Conservation (phyloP, 495 filamentous ascomycete genomes). For the Mycothermus thermophilus region DNA sequence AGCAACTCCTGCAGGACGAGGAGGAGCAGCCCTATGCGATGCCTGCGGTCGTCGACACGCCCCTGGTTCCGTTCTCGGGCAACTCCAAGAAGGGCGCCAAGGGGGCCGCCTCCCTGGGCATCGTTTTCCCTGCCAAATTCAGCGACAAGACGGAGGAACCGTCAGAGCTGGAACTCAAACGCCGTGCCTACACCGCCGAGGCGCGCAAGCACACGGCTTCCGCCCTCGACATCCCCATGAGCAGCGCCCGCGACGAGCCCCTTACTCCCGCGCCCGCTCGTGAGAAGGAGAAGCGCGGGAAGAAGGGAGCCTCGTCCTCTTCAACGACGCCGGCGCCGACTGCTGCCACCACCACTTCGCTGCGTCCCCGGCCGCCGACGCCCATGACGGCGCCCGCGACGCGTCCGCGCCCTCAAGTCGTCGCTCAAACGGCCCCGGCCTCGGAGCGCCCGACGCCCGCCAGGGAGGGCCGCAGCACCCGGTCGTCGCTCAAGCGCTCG, state of each 20-base stretch:
- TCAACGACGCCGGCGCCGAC: too few species aligned
- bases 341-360: too few species aligned
- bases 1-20: slow-evolving; percentile 9
- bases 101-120: not conserved
- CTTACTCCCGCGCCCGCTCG: too few species aligned
- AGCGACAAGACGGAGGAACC: slow-evolving; percentile 20
- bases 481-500: slow-evolving; percentile 29
- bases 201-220: slow-evolving; percentile 14
- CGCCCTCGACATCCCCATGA: not conserved
- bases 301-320: slow-evolving; percentile 1
- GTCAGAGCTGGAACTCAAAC: slow-evolving; percentile 13
- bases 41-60: slow-evolving; percentile 19
- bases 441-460: slow-evolving; percentile 11
- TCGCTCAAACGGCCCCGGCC: slow-evolving; percentile 3
- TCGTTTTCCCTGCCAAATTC: slow-evolving; percentile 18
- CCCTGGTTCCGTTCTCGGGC: slow-evolving; percentile 10
- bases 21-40: slow-evolving; percentile 18
- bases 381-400: slow-evolving; percentile 5
- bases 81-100: slow-evolving; percentile 15
- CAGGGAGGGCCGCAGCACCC: slow-evolving; percentile 20
- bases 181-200: too few species aligned
- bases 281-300: too few species aligned
- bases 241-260: not conserved
- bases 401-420: slow-evolving; percentile 1
- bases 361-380: too few species aligned